Percentiles rank a stretch among this genome's conserved stretches.
Evolutionary conservation across 352 stramenopile genomes (phyloP).

Genomic region (Phytophthora sp.): DNA sequence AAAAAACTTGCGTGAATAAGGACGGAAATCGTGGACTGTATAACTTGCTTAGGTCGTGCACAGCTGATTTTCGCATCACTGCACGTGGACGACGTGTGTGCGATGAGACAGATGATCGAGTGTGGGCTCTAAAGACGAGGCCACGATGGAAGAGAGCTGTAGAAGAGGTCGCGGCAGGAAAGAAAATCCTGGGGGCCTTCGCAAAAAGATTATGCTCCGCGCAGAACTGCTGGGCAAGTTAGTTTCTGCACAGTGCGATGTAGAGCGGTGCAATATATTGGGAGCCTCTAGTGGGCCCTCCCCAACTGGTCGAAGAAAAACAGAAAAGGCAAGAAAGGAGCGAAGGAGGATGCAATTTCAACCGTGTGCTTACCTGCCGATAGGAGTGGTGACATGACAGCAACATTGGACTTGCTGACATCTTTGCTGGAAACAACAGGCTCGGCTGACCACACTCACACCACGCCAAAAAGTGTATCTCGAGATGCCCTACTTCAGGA

Average conservation of each 20-base stretch:
- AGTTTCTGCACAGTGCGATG: background rate
- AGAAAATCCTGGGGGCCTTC: background rate
- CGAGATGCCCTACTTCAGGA: background rate
- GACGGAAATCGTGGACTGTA: slow-evolving; percentile 12
- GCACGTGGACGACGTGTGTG: slow-evolving; percentile 5
- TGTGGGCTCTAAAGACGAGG: background rate
- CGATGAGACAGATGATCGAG: slow-evolving; percentile 16
- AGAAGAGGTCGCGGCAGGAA: background rate
- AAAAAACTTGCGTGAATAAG: too few relatives aligned
- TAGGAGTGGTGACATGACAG: background rate
- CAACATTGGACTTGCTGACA: background rate
- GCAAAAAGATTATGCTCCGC: background rate
- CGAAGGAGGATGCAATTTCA: slow-evolving; percentile 19
- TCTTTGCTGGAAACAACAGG: background rate
- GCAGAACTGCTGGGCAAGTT: background rate
- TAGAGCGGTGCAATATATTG: background rate
- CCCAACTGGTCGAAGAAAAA: background rate
- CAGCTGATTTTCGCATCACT: slow-evolving; percentile 8
- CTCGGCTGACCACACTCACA: background rate
- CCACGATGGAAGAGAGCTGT: background rate
- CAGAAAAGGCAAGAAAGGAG: slow-evolving; percentile 26
- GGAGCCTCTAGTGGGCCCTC: background rate
- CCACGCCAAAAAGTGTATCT: background rate
- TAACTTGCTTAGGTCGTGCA: background rate
- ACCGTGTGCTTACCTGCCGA: background rate